Percentiles rank a stretch among this genome's conserved stretches.
phyloP scores from a whole-genome alignment of 805 yeast species.

The Candida fluviatilis region DNA sequence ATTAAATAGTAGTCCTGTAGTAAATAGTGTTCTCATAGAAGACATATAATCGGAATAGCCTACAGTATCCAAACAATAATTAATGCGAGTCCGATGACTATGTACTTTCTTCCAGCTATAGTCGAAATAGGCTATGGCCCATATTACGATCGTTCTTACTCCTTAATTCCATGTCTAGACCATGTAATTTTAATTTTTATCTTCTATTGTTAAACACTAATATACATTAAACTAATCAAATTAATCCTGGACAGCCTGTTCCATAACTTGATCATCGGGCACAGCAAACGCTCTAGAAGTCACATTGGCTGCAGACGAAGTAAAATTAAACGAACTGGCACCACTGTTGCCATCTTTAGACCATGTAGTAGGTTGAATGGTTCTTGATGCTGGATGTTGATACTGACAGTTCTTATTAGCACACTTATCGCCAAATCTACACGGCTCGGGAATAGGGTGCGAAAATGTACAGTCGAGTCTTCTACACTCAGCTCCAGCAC shows the following conservation, averaged over 20 bases:
- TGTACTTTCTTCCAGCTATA: no score
- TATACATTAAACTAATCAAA: constrained; percentile 5
- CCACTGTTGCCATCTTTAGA: constrained; percentile 19
- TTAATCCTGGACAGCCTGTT: constrained; percentile 43
- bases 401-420: constrained; percentile 66
- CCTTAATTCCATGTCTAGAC: no score
- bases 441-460: constrained; percentile 75
- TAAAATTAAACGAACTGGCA: constrained; percentile 8
- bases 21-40: no score
- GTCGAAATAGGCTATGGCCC: no score
- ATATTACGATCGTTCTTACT: no score
- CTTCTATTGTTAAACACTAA: background rate
- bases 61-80: no score
- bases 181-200: no score
- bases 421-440: constrained; percentile 78
- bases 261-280: constrained; percentile 69
- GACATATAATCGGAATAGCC: no score
- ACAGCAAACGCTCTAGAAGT: constrained; percentile 71
- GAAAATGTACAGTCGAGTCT: constrained; percentile 79
- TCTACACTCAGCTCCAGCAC: constrained; percentile 75
- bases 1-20: no score
- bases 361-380: constrained; percentile 33
- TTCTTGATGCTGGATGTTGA: constrained; percentile 79
- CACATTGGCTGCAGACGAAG: constrained; percentile 1
- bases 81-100: no score